Base-by-base conservation (phyloP, 495 filamentous ascomycete species). In the Aspergillus funiculosus region DNA sequence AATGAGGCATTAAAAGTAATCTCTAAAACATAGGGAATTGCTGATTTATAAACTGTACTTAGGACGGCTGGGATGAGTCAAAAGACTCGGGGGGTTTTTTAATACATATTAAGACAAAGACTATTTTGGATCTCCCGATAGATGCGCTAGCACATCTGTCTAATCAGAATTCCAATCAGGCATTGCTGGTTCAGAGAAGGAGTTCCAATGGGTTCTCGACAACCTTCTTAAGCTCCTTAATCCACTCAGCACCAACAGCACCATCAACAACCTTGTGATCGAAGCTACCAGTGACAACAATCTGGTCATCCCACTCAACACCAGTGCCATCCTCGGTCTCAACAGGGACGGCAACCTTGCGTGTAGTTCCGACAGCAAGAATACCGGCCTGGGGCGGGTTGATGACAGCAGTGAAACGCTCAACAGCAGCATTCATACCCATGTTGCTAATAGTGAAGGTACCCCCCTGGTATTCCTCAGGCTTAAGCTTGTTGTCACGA, bases 391-490 rank as follows among this genome's bases (percentile, higher is more conserved):
- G 92, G 22, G 94, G 94, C 35, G 94, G 94, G 78, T 99, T 99
- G 79, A 99, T 95, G 62, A 99, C 85, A 52, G 94, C 94, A n/a
- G 94, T 96, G 76, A 99, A 99, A 54, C 88, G 81, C 62, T 96
- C 89, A 51, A 99, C 81, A 27, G 94, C 94, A 7, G 82, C 57
- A 77, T 99, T 99, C 92, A 97, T 97, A 63, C 94, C 94, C 94
- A 99, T 95, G 81, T 99, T 99, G 72, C 85, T 91, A 72, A 99
- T 99, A 62, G 91, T 95, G 72, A 99, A 94, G 55, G 89, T 95
- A 64, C 94, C 94, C 32, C 94, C 94, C 73, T 96, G 91, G 82
- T 91, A 99, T 69, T 99, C 89, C 66, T 99, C 89, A 22, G 94
- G 94, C 81, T 96, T 96, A 53, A 99, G 86, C 81, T 97, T 99